These are phyloP conservation scores for Leccinum obscurum DNA, from an alignment of 768 basidiomycete genomes.

Conservation along the genomic window DNA sequence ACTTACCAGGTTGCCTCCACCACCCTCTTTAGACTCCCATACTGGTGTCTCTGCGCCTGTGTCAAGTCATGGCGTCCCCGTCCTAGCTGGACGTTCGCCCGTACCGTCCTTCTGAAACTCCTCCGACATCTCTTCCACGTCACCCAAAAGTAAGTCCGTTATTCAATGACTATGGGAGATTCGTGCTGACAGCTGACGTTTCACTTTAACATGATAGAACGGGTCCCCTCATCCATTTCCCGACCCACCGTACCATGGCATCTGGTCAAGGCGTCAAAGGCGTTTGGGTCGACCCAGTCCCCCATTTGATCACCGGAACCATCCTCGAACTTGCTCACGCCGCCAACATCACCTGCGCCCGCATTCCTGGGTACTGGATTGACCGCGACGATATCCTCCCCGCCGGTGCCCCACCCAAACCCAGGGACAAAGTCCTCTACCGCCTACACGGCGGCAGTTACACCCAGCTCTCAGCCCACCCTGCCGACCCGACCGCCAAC, in stretches of 20 bases:
- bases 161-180: neutral
- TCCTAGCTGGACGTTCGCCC: slow-evolving; percentile 24
- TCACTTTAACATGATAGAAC: slow-evolving; percentile 10
- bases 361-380: slow-evolving; percentile 40
- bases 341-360: slow-evolving; percentile 28
- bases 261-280: slow-evolving; percentile 26
- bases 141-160: slow-evolving; percentile 22
- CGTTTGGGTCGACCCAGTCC: slow-evolving; percentile 37
- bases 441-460: slow-evolving; percentile 35
- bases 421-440: slow-evolving; percentile 36
- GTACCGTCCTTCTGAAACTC: slow-evolving; percentile 20
- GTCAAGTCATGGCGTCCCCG: slow-evolving; percentile 27
- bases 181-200: neutral
- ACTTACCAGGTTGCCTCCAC: slow-evolving; percentile 25
- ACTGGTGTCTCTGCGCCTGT: slow-evolving; percentile 23
- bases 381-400: slow-evolving; percentile 21
- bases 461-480: slow-evolving; percentile 30
- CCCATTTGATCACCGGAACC: slow-evolving; percentile 34
- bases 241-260: slow-evolving; percentile 21
- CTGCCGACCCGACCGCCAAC: slow-evolving; percentile 24
- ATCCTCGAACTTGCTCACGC: slow-evolving; percentile 29
- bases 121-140: slow-evolving; percentile 20
- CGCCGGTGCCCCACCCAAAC: slow-evolving; percentile 21
- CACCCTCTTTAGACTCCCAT: slow-evolving; percentile 23
- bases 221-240: slow-evolving; percentile 19